A percentile compares a stretch with the other conserved stretches of the same genome.
These are phyloP conservation scores for Copromyces sp. DNA, from an alignment of 495 filamentous ascomycete genomes.

Conservation along the genomic window DNA sequence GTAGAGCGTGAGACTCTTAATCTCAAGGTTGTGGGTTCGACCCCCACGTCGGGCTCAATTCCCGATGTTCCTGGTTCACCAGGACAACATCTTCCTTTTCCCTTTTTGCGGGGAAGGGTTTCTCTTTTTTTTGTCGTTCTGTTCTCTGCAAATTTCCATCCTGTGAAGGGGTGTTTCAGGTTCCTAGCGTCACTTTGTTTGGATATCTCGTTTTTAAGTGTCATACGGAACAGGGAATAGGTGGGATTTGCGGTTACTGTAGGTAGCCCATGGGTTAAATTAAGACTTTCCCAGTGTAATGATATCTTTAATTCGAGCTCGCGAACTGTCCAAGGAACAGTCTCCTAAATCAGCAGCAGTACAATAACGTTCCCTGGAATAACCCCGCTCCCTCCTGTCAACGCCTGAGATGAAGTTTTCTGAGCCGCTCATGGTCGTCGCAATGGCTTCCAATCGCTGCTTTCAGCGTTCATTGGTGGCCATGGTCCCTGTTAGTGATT, in stretches of 20 bases:
- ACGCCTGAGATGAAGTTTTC: neutral
- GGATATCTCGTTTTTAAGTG: neutral
- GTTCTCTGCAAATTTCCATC: neutral
- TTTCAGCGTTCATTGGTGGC: neutral
- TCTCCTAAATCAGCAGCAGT: neutral
- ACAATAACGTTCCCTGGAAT: neutral
- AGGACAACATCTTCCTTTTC: neutral
- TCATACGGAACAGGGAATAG: neutral
- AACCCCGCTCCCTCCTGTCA: neutral
- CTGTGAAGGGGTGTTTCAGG: neutral
- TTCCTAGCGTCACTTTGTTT: neutral
- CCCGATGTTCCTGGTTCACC: neutral
- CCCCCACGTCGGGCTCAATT: neutral
- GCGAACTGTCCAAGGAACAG: neutral
- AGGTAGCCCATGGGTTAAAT: neutral
- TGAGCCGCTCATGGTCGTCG: neutral
- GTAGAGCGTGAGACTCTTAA: conserved; percentile 81
- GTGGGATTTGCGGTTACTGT: neutral
- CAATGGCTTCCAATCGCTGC: neutral
- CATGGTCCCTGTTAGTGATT: neutral
- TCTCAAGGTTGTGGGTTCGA: neutral
- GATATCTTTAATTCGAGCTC: neutral
- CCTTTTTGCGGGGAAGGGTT: neutral
- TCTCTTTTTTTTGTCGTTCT: neutral
- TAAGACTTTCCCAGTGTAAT: neutral